Evolutionary conservation across 2,329 filamentous ascomycete species (phyloP), one percentile per base, ranked within the genome.

Genomic region (Monilinia fructigena): DNA sequence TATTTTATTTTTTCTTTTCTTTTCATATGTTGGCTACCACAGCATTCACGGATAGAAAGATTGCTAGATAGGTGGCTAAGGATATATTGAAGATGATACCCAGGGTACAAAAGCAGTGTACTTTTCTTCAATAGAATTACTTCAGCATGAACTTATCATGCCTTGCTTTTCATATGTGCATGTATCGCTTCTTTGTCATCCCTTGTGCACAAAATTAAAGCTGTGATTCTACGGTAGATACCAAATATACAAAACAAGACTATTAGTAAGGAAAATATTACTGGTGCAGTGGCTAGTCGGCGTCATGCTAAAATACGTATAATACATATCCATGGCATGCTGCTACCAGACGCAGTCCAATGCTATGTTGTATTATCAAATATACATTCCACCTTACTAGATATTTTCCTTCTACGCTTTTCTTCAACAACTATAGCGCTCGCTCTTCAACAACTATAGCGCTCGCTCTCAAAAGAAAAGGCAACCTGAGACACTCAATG

Each of bases 11-110:
- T 35, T 35, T 28, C 28, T 35, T 35, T 8, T 35, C 31, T 35
- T 28, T 61, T 38, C 28, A 35, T 60, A 31, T 2, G 23, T 50
- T n/a, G 20, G 14, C 16, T 31, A 18, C 12, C 7, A 26, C 35
- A 26, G 6, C 4, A 48, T 23, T 35, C 11, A 38, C 16, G 23
- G 28, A 61, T 26, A 23, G 26, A 61, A 26, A 50, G 45, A 40
- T 47, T 23, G 23, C 2, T 16, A 20, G 42, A 59, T 23, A 14
- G 31, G 50, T 61, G 20, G n/a, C 14, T 16, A 26, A 50, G 31
- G n/a, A 18, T 23, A 50, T 20, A 35, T 52, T 50, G 45, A 26
- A 59, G 42, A 23, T 47, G 45, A 52, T 61, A 61, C 58, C 56
- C 45, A 48, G 28, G 45, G 31, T 50, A n/a, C 42, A 60, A 60